Conservation (phyloP, 2,329 filamentous ascomycete genomes). For the Nannizzia gypsea region DNA sequence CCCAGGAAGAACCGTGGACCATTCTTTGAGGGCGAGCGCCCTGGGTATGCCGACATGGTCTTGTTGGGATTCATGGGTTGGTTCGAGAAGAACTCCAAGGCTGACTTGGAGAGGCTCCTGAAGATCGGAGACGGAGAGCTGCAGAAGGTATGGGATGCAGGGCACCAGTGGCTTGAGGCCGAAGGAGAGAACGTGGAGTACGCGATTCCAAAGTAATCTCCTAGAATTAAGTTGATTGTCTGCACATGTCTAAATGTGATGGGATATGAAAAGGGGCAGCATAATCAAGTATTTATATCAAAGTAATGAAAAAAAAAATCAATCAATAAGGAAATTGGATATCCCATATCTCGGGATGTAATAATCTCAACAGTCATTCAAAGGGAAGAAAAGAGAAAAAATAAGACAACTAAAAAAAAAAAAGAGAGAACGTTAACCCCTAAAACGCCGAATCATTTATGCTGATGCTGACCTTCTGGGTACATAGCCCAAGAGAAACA, state of each 20-base stretch:
- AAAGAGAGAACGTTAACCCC: not conserved
- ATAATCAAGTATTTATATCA: too few species aligned
- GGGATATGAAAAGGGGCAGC: not conserved
- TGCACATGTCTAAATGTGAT: not conserved
- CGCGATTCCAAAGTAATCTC: not conserved
- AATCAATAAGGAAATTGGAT: not conserved
- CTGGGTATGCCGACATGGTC: constrained; percentile 13
- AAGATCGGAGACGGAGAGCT: constrained; percentile 8
- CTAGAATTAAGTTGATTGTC: not conserved
- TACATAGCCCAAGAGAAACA: not conserved
- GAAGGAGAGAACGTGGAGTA: not conserved
- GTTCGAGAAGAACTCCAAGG: constrained; percentile 8
- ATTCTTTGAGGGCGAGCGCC: constrained; percentile 13
- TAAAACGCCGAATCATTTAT: constrained; percentile 1
- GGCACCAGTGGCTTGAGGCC: not conserved
- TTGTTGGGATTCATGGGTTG: constrained; percentile 10
- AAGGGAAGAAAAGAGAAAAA: not conserved
- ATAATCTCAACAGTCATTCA: not conserved
- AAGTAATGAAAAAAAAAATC: not conserved
- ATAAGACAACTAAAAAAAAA: not conserved
- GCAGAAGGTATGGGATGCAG: constrained; percentile 6
- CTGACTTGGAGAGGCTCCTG: constrained; percentile 7
- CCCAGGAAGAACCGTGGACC: constrained; percentile 4
- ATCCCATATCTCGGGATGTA: not conserved
- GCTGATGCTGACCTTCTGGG: not conserved